A percentile compares a stretch with the other conserved stretches of the same genome.
Evolutionary conservation across 805 yeast genomes (phyloP).

Genomic region (Tetrapisispora arboricola): DNA sequence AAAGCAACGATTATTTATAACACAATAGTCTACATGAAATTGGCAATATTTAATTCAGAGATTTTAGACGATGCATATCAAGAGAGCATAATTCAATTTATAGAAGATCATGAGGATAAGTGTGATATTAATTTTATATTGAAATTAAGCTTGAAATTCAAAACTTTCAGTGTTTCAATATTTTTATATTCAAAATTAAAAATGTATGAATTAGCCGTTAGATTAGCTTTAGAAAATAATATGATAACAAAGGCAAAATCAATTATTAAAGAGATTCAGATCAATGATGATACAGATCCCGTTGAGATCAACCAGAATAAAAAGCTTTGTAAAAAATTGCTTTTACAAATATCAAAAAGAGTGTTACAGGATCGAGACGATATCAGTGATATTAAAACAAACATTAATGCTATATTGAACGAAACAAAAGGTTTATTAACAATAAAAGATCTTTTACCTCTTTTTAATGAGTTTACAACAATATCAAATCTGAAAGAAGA

Average conservation of each 20-base stretch:
- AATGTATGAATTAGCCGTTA: slow-evolving; percentile 71
- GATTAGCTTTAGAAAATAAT: slow-evolving; percentile 57
- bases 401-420: slow-evolving; percentile 29
- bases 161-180: slow-evolving; percentile 56
- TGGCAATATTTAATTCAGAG: slow-evolving; percentile 29
- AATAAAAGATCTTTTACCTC: slow-evolving; percentile 73
- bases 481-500: slow-evolving; percentile 80
- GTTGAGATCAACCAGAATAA: neutral
- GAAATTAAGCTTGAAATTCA: slow-evolving; percentile 54
- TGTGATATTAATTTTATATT: slow-evolving; percentile 63
- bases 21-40: slow-evolving; percentile 56
- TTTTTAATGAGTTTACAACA: slow-evolving; percentile 74
- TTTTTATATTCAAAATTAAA: slow-evolving; percentile 58
- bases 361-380: slow-evolving; percentile 20
- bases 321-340: slow-evolving; percentile 52
- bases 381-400: slow-evolving; percentile 23
- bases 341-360: slow-evolving; percentile 49
- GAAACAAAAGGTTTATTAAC: slow-evolving; percentile 43
- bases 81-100: slow-evolving; percentile 41
- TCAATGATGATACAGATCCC: slow-evolving; percentile 24
- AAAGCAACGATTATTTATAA: slow-evolving; percentile 51
- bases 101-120: slow-evolving; percentile 34
- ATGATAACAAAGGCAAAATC: slow-evolving; percentile 20
- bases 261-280: slow-evolving; percentile 25
- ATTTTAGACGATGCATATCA: slow-evolving; percentile 21